Base-by-base conservation (phyloP, 108 stramenopile genomes). In the Ochromonas danica region DNA sequence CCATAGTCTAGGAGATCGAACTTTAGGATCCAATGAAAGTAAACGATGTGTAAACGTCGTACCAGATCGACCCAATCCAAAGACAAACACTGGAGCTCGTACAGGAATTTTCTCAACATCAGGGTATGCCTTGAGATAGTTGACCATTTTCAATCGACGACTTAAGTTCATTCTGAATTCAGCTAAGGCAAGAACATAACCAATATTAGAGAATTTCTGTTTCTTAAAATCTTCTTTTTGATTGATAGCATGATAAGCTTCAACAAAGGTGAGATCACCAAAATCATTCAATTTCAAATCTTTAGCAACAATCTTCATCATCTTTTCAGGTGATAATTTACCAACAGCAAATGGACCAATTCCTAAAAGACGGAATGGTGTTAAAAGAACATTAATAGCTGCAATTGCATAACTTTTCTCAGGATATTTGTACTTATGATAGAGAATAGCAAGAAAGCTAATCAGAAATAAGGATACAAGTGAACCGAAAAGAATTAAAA, bases 281-380 rank as follows among this genome's bases (percentile, higher is more conserved):
- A 10, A 70, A 31, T 70, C 67, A 70, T 38, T 10, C 10, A 70
- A 31, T 10, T 22, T 22, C 10, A 31, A 31, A 40, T 17, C 40
- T 40, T 70, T 22, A 10, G 10, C 40, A 10, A 31, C 67, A 31
- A 31, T 10, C 40, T 10, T 22, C 39, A 70, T 38, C 17, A 31
- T 31, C 10, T 40, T 57, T 10, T 10, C 51, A 57, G 22, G 14
- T 14, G 36, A 38, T 31, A 14, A 40, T 40, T 70, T 31, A 17
- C 67, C 67, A 14, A 14, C 17, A 10, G 10, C 33, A 31, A 70
- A 70, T 70, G 72, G 72, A 75, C 72, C 72, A 17, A 75, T 30
- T 27, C 31, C 10, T 38, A 75, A 25, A 38, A 33, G 6, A 14
- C 72, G 3, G 3, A 75, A 60, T 6, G 72, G 72, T 35, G 31